Evolutionary conservation across 768 basidiomycete genomes (phyloP), one percentile per base, ranked within the genome.

Genomic region (Russula vinacea): DNA sequence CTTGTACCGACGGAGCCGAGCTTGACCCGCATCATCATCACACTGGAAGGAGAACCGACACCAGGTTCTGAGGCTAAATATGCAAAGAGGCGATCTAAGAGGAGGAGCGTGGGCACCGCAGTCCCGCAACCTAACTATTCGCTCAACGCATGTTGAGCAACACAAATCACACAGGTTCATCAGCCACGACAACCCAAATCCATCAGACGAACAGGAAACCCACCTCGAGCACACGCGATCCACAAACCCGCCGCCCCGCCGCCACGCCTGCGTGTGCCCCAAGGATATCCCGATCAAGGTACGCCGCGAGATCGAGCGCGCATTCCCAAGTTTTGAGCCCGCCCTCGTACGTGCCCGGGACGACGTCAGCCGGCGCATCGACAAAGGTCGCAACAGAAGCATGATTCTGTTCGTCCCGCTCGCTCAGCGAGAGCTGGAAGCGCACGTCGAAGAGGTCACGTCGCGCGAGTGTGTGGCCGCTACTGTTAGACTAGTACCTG

Each of bases 241-340:
- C 89, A 37, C 68, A 70, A 5, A 78, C 59, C 1, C 47, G 49
- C 50, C 76, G 70, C 40, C 70, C 71, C 33, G 69, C 53, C 5
- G 62, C 57, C 68, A 33, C 22, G n/a, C 45, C 45, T 24, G n/a
- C 22, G n/a, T 24, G 45, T 11, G 45, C 70, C 51, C 79, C 65
- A 10, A 58, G 24, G 17, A 50, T 53, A 13, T 64, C 58, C 51
- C 74, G 69, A 60, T 80, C 77, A 14, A 91, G 76, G 68, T 87
- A 88, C 39, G 83, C 79, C 0, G 90, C 90, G 2, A 98, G 79
- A 73, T 98, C 96, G 16, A 94, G 75, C 54, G 91, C 90, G 68
- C 93, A 96, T 74, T 99, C 96, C 96, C 96, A 99, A 2, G 94
- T 98, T 76, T 98, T 98, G 57, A 98, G 74, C 6, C 96, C 96